Percentiles rank a stretch among this genome's conserved stretches.
phyloP scores from a whole-genome alignment of 768 basidiomycete genomes.

The Neoboletus brunneissimus region DNA sequence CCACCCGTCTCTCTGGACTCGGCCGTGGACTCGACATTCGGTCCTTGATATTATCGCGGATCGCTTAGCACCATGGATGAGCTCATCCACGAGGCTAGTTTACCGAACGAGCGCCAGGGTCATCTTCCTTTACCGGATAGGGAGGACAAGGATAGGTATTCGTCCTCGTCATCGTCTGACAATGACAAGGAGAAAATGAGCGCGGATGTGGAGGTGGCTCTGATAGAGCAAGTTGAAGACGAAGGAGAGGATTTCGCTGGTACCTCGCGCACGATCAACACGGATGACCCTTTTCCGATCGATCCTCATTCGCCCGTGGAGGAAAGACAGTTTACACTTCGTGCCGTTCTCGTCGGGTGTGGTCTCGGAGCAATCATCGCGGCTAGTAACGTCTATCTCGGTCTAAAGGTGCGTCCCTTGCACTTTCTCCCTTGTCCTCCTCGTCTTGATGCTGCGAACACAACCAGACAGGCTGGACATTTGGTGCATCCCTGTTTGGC shows the following conservation, averaged over 20 bases:
- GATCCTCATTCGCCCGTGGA: constrained; percentile 41
- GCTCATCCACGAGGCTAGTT: background rate
- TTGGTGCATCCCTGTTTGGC: constrained; percentile 61
- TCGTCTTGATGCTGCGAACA: background rate
- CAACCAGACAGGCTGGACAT: constrained; percentile 56
- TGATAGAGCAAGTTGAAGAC: background rate
- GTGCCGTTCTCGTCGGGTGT: constrained; percentile 51
- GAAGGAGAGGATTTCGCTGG: background rate
- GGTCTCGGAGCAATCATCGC: constrained; percentile 53
- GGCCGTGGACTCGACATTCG: background rate
- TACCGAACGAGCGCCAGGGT: background rate
- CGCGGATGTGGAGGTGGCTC: constrained; percentile 1
- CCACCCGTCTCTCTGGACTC: background rate
- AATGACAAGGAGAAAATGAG: background rate
- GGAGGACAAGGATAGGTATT: background rate
- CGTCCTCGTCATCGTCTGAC: background rate
- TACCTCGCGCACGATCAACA: constrained; percentile 15
- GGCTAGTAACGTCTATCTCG: constrained; percentile 65
- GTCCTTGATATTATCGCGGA: background rate
- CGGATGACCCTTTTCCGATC: constrained; percentile 49
- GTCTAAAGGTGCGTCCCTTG: constrained; percentile 42
- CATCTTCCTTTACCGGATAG: background rate
- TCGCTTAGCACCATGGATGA: background rate
- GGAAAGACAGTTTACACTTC: constrained; percentile 50
- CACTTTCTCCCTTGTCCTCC: background rate